Evolutionary conservation across 805 yeast species (phyloP).

Genomic region (Sugiyamaella mastotermitis): DNA sequence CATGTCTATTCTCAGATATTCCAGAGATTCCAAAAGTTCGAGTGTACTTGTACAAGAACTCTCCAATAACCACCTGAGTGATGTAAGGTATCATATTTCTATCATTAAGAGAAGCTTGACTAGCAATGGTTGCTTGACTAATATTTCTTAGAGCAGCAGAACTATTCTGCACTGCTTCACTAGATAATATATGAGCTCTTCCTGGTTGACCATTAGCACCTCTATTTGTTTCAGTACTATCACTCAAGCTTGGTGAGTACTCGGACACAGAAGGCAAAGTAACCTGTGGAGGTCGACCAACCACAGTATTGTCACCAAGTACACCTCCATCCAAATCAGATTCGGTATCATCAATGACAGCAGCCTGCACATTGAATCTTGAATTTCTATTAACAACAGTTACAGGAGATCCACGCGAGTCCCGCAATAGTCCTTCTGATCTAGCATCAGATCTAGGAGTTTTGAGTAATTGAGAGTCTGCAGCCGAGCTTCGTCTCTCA

Average conservation of each 20-base stretch:
- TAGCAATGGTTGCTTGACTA: constrained; percentile 21
- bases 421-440: constrained; percentile 10
- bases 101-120: constrained; percentile 26
- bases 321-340: constrained; percentile 4
- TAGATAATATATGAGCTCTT: neutral
- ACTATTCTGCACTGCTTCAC: too few species aligned
- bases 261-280: constrained; percentile 9
- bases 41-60: constrained; percentile 78
- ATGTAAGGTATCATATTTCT: constrained; percentile 75
- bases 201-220: neutral
- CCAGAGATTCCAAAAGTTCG: constrained; percentile 60
- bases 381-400: constrained; percentile 11
- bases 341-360: constrained; percentile 13
- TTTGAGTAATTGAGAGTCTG: too few species aligned
- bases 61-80: constrained; percentile 92
- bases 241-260: neutral
- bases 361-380: constrained; percentile 14
- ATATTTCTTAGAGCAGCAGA: neutral
- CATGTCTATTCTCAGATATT: constrained; percentile 76
- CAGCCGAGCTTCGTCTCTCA: too few species aligned
- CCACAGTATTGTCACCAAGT: neutral
- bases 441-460: neutral
- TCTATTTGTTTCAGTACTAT: neutral
- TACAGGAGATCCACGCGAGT: constrained; percentile 14
- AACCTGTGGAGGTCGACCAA: constrained; percentile 7